phyloP scores from a whole-genome alignment of 176 grass and related monocot species.

The Ensete ventricosum region DNA sequence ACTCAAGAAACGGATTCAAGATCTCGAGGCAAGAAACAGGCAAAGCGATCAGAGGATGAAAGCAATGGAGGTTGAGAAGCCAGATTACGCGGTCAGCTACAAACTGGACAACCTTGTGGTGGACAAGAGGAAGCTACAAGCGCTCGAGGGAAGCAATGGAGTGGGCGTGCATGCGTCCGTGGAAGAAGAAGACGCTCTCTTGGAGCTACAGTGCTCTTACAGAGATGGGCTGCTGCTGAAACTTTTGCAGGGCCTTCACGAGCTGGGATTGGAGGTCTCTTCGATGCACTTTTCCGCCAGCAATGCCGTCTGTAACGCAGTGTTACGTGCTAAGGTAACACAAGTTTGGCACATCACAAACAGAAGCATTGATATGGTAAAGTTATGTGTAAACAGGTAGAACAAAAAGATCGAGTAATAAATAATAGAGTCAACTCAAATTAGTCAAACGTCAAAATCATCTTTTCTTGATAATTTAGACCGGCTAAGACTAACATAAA shows the following conservation, averaged over 20 bases:
- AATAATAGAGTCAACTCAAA: not conserved
- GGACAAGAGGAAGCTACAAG: slow-evolving; percentile 21
- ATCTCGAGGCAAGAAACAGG: slow-evolving; percentile 47
- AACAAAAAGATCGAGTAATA: not conserved
- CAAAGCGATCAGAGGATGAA: slow-evolving; percentile 14
- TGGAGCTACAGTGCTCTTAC: slow-evolving; percentile 55
- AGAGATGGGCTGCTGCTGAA: slow-evolving; percentile 47
- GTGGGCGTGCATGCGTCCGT: slow-evolving; percentile 70
- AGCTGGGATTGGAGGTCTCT: slow-evolving; percentile 44
- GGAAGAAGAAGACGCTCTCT: slow-evolving; percentile 45
- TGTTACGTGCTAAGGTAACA: slow-evolving; percentile 48
- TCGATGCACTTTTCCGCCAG: slow-evolving; percentile 41
- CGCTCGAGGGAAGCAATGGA: slow-evolving; percentile 4
- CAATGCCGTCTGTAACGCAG: slow-evolving; percentile 31
- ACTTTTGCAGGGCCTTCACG: slow-evolving; percentile 56
- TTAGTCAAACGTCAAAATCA: too few species aligned
- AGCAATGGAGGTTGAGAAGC: not conserved
- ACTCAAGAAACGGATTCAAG: slow-evolving; percentile 47
- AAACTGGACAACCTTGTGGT: not conserved
- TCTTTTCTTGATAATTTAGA: too few species aligned
- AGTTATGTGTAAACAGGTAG: not conserved
- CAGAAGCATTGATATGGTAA: not conserved
- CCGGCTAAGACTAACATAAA: too few species aligned
- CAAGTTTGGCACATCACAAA: not conserved
- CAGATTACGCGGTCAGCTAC: not conserved